Conservation (phyloP, 495 filamentous ascomycete genomes). For the Usnea hakonensis region DNA sequence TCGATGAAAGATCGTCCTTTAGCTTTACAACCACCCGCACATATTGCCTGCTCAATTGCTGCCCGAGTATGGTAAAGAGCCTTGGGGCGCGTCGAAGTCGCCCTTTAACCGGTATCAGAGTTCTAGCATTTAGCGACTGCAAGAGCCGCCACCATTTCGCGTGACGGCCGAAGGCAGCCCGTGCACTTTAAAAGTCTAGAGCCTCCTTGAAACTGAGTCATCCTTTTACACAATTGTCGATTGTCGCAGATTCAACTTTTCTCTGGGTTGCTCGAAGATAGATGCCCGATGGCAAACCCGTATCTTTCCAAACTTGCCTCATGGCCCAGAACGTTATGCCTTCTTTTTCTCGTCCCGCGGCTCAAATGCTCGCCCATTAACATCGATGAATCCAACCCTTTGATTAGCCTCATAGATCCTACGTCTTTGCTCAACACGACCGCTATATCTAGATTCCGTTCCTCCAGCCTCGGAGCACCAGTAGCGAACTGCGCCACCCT, state of each 20-base stretch:
- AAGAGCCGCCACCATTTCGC: conserved; percentile 14
- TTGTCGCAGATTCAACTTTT: too few species aligned
- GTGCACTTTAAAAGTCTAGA: neutral
- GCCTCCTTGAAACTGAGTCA: neutral
- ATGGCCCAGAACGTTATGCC: neutral
- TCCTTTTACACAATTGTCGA: too few species aligned
- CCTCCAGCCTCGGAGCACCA: neutral
- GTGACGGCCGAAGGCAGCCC: neutral
- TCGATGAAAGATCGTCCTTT: neutral
- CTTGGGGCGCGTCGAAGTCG: neutral
- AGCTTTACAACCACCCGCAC: neutral
- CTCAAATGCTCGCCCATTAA: neutral
- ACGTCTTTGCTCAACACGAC: neutral
- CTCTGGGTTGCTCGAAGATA: neutral
- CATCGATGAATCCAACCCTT: neutral
- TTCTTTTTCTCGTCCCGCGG: neutral
- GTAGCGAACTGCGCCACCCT: conserved; percentile 2
- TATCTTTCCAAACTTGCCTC: neutral
- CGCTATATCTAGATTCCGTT: neutral
- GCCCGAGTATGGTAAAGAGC: neutral
- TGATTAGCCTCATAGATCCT: neutral
- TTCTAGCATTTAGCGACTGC: neutral
- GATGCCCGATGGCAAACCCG: neutral
- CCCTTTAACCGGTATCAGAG: neutral
- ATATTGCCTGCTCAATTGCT: neutral